phyloP scores from a whole-genome alignment of 2,329 filamentous ascomycete genomes.

The Helicocarpus griseus region DNA sequence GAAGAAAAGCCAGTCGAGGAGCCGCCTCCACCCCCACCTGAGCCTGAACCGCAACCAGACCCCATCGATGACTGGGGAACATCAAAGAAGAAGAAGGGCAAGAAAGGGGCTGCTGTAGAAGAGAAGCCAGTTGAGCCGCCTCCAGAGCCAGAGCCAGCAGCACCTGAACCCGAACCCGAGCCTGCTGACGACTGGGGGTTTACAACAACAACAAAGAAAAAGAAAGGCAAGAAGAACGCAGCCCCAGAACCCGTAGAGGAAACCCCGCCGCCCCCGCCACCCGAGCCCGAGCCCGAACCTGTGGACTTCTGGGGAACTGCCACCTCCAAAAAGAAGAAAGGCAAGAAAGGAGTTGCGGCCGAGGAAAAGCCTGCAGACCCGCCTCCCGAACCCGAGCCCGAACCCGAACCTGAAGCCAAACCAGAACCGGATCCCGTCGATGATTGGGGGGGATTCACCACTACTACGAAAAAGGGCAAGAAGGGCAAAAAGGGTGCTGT shows the following conservation, averaged over 20 bases:
- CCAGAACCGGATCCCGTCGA: conserved; percentile 20
- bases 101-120: conserved; percentile 15
- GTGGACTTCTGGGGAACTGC: conserved; percentile 10
- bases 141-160: conserved; percentile 12
- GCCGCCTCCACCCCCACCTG: conserved; percentile 19
- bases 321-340: conserved; percentile 36
- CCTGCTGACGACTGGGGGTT: conserved; percentile 22
- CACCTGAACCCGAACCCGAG: conserved; percentile 16
- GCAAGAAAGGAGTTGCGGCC: conserved; percentile 32
- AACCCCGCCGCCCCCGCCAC: conserved; percentile 16
- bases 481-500: conserved; percentile 21
- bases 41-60: conserved; percentile 8
- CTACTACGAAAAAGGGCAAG: conserved; percentile 22
- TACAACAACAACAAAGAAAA: not conserved
- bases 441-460: conserved; percentile 23
- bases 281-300: conserved; percentile 12
- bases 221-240: conserved; percentile 30
- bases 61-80: conserved; percentile 10
- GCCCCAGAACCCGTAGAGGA: conserved; percentile 33
- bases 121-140: conserved; percentile 27
- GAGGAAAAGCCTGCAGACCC: conserved; percentile 8
- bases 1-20: conserved; percentile 30
- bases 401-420: conserved; percentile 18
- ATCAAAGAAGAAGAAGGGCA: conserved; percentile 21
- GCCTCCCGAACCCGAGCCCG: conserved; percentile 11